Percentiles rank a stretch among this genome's conserved stretches.
Evolutionary conservation across 164 flowering plant genomes (phyloP).

Genomic region (Kingdonia uniflora): DNA sequence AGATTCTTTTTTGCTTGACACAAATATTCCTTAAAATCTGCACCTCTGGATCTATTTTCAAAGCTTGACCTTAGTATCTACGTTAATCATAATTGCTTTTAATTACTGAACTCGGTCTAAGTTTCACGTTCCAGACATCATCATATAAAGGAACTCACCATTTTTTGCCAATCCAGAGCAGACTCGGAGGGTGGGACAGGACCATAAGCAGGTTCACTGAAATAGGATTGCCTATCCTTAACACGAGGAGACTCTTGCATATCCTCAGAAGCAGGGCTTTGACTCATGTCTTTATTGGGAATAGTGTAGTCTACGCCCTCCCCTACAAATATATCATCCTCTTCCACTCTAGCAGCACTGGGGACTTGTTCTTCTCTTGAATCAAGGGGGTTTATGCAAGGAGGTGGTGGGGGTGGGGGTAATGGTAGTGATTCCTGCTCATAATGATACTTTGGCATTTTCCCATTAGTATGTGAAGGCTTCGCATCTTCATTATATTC

Average conservation of each 20-base stretch:
- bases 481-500: conserved; percentile 59
- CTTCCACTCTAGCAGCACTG: conserved; percentile 53
- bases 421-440: conserved; percentile 37
- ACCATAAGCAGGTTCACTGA: conserved; percentile 79
- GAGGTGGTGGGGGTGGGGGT: conserved; percentile 51
- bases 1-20: no score
- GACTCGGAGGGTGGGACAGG: conserved; percentile 68
- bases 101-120: no score
- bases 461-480: conserved; percentile 31
- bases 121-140: no score
- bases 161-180: conserved; percentile 69
- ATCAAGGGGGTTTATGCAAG: conserved; percentile 33
- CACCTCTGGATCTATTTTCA: no score
- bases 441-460: conserved; percentile 27
- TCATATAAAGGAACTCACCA: conserved; percentile 30
- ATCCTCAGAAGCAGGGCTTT: conserved; percentile 81
- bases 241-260: conserved; percentile 95
- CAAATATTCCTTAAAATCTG: no score
- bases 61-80: no score
- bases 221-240: conserved; percentile 59
- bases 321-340: conserved; percentile 88
- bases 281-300: conserved; percentile 68
- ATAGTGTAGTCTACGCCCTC: conserved; percentile 69
- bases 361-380: conserved; percentile 43
- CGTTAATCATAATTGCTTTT: no score